Evolutionary conservation across 2,329 filamentous ascomycete species (phyloP).

Genomic region (Alternaria gansuensis): DNA sequence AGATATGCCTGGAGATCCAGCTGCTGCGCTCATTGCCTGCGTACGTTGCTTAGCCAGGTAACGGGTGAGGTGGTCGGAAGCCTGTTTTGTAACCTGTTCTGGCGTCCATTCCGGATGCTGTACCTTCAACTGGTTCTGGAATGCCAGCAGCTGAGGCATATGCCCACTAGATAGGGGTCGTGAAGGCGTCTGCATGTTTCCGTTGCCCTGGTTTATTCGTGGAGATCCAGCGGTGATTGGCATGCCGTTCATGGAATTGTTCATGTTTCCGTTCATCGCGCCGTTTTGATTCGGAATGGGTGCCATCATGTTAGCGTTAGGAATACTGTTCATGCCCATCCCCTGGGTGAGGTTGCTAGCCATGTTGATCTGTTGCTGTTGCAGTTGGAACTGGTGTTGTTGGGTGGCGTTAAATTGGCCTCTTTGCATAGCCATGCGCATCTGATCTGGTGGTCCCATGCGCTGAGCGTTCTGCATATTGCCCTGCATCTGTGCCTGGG

Average conservation of each 20-base stretch:
- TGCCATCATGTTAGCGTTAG: conserved; percentile 49
- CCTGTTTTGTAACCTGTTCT: conserved; percentile 48
- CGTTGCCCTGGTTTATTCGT: conserved; percentile 44
- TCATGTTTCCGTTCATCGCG: conserved; percentile 48
- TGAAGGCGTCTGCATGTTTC: conserved; percentile 42
- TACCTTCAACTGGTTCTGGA: conserved; percentile 45
- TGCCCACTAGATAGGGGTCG: conserved; percentile 46
- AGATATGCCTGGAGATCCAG: conserved; percentile 45
- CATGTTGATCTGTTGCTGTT: conserved; percentile 52
- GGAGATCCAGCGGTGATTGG: conserved; percentile 48
- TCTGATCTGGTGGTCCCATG: conserved; percentile 58
- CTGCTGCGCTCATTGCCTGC: conserved; percentile 51
- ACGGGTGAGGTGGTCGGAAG: conserved; percentile 47
- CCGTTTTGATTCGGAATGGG: conserved; percentile 45
- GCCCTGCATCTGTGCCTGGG: conserved; percentile 74
- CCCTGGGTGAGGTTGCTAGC: conserved; percentile 45
- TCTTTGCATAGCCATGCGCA: conserved; percentile 53
- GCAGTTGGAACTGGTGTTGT: conserved; percentile 50
- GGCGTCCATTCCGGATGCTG: conserved; percentile 50
- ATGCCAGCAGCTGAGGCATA: conserved; percentile 46
- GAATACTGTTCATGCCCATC: conserved; percentile 48
- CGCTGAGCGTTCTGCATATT: conserved; percentile 66
- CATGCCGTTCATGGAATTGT: conserved; percentile 48
- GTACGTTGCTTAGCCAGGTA: conserved; percentile 46
- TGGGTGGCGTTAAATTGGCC: conserved; percentile 46